Evolutionary conservation across 1,139 yeast species (phyloP).

Genomic region (Suhomyces bribrorum): DNA sequence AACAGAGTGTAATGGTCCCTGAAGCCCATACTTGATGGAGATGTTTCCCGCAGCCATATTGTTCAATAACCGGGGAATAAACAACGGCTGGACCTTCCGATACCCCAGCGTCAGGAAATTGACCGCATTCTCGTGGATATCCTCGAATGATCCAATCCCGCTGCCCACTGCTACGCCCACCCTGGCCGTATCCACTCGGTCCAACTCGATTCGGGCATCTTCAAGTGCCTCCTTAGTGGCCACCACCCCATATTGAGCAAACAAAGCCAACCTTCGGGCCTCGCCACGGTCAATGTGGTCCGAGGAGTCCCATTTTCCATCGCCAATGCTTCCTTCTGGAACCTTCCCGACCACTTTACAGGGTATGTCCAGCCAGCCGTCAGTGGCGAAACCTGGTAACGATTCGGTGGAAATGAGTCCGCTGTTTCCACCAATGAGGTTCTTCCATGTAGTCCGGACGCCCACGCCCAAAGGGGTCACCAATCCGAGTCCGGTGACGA

Average conservation of each 20-base stretch:
- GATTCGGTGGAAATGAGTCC: slow-evolving; percentile 58
- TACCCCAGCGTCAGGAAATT: slow-evolving; percentile 57
- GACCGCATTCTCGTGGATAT: slow-evolving; percentile 61
- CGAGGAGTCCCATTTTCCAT: slow-evolving; percentile 53
- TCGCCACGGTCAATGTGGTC: slow-evolving; percentile 50
- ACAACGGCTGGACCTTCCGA: slow-evolving; percentile 76
- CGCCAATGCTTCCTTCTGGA: slow-evolving; percentile 52
- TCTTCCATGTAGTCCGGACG: slow-evolving; percentile 52
- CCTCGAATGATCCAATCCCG: slow-evolving; percentile 89
- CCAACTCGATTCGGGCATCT: slow-evolving; percentile 50
- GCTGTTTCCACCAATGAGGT: slow-evolving; percentile 49
- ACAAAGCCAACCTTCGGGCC: slow-evolving; percentile 63
- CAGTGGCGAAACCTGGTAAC: slow-evolving; percentile 48
- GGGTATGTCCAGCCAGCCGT: slow-evolving; percentile 60
- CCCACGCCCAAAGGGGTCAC: slow-evolving; percentile 87
- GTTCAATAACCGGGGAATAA: slow-evolving; percentile 78
- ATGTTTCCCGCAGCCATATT: slow-evolving; percentile 97
- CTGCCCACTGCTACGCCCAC: slow-evolving; percentile 86
- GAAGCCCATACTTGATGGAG: slow-evolving; percentile 70
- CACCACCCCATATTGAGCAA: slow-evolving; percentile 76
- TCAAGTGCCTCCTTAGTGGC: slow-evolving; percentile 76
- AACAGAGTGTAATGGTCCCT: slow-evolving; percentile 87
- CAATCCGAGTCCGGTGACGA: slow-evolving; percentile 87
- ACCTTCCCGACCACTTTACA: slow-evolving; percentile 75
- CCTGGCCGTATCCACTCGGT: slow-evolving; percentile 2